Evolutionary conservation across 176 grass and related monocot species (phyloP), one percentile per base, ranked within the genome.

Genomic region (Eremochloa ophiuroides): DNA sequence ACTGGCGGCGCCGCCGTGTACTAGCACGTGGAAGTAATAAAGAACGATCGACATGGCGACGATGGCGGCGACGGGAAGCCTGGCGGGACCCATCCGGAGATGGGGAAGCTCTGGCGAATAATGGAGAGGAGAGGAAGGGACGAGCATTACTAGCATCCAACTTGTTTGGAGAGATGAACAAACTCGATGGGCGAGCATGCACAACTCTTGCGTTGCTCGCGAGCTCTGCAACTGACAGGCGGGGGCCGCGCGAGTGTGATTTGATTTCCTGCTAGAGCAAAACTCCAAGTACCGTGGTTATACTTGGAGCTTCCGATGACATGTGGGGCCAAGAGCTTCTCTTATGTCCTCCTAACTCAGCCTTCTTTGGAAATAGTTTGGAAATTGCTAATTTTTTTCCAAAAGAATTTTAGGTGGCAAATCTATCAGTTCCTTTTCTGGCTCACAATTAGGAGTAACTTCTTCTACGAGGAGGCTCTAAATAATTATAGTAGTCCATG

Each of bases 41-140:
- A 35, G 34, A 8, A 73, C 74, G 40, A 88, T 37, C 58, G 4
- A 48, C 23, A 82, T 44, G 83, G 65, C 61, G 25, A 81, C 33
- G 62, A 82, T 31, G 82, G 69, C 17, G 65, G 43, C 26, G 14
- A 79, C 11, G 63, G 63, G 66, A 88, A 85, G 79, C 67, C 73
- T 75, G n/a, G 46, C 6, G 5, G 67, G 47, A 78, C 41, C 84
- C 88, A 61, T 61, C 25, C 25, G 58, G 58, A 1, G 58, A 1
- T 28, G 3, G 3, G 56, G 25, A 61, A 28, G 58, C 55, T 25
- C 8, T 53, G n/a, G 31, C 34, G 69, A 26, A 5, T 62, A 2
- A 5, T 4, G 34, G 34, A 2, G 83, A 47, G 88, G 37, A 71
- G 78, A 73, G 78, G 78, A 78, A 73, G 73, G 8, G 71, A 62